These are phyloP conservation scores for Insectozyma bohioensis DNA, from an alignment of 1,139 yeast species.

Conservation along the genomic window DNA sequence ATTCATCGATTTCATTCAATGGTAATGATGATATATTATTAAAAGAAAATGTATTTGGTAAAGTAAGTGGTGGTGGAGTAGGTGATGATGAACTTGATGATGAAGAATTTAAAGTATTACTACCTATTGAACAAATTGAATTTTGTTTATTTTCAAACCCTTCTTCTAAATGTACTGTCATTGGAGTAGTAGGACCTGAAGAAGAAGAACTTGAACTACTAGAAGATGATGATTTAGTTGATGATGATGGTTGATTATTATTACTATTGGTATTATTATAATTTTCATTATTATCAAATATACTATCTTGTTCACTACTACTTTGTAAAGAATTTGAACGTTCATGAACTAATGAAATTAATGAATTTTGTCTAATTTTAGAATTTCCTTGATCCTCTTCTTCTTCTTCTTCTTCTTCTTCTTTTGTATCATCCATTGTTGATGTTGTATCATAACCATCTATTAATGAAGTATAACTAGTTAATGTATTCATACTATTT, in stretches of 20 bases:
- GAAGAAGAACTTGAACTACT: too few species aligned
- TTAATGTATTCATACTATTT: conserved; percentile 18
- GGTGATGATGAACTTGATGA: neutral
- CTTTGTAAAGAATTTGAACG: conserved; percentile 5
- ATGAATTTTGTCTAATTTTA: neutral
- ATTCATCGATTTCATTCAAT: conserved; percentile 7
- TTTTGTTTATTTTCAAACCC: neutral
- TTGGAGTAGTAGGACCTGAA: conserved; percentile 8
- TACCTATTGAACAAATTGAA: neutral
- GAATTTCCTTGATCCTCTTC: conserved; percentile 1
- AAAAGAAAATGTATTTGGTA: neutral
- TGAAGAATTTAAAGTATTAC: neutral
- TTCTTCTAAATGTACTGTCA: conserved; percentile 7
- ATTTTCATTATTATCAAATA: conserved; percentile 5
- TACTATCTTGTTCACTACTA: conserved; percentile 4
- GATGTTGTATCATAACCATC: conserved; percentile 20
- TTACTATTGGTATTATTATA: neutral
- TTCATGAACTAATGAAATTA: neutral
- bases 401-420: too few species aligned
- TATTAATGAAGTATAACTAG: conserved; percentile 26
- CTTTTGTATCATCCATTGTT: too few species aligned
- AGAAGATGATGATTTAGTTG: neutral
- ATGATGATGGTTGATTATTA: neutral
- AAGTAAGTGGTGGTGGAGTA: neutral
- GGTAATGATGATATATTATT: conserved; percentile 1